Conservation (phyloP, 305 asterid genomes). For the Fraxinus xanthoxyloides region DNA sequence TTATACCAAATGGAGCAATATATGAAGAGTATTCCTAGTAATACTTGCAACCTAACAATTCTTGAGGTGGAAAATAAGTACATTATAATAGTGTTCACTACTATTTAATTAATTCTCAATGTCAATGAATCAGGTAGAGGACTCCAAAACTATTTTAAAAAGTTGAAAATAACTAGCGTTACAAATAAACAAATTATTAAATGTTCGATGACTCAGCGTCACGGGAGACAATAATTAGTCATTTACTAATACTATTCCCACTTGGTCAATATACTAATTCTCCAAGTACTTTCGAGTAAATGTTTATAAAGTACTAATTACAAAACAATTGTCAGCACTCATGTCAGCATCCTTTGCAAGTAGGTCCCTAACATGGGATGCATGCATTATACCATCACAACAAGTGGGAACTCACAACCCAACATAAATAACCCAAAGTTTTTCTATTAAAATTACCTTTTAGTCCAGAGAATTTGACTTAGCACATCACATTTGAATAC, state of each 20-base stretch:
- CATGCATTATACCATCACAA: constrained; percentile 48
- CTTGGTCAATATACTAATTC: background rate
- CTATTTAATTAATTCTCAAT: background rate
- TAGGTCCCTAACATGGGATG: constrained; percentile 44
- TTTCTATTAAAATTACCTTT: constrained; percentile 18
- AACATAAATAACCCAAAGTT: constrained; percentile 4
- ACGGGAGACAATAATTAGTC: background rate
- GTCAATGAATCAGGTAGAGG: background rate
- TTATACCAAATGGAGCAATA: background rate
- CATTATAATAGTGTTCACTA: background rate
- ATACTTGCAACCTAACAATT: background rate
- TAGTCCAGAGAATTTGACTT: constrained; percentile 54
- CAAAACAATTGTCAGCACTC: background rate
- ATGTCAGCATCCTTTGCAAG: constrained; percentile 19
- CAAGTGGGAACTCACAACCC: constrained; percentile 47
- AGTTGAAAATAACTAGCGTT: background rate
- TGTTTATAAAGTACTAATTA: background rate
- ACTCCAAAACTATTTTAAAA: background rate
- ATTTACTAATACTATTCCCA: background rate
- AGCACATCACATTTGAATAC: constrained; percentile 22
- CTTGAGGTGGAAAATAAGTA: background rate
- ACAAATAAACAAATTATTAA: background rate
- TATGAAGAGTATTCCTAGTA: background rate
- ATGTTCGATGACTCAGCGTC: background rate
- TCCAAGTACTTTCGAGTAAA: background rate